A percentile compares a stretch with the other conserved stretches of the same genome.
Evolutionary conservation across 495 filamentous ascomycete species (phyloP).

Genomic region (Daldinia caldariorum): DNA sequence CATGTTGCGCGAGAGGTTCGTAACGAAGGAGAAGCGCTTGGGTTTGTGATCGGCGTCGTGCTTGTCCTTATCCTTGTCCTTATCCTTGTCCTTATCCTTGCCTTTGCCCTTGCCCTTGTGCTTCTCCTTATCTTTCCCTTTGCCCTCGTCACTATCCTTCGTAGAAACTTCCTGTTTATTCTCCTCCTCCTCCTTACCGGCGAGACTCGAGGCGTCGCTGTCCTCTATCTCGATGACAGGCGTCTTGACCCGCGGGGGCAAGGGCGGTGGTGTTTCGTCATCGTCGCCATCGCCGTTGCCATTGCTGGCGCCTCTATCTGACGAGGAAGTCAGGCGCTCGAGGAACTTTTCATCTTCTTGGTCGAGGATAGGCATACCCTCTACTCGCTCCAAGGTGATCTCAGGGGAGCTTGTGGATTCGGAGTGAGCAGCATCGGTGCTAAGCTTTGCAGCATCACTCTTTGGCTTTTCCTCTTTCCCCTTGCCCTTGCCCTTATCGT

Average conservation of each 20-base stretch:
- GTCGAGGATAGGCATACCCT: slow-evolving; percentile 51
- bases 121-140: slow-evolving; percentile 33
- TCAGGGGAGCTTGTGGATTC: slow-evolving; percentile 15
- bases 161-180: slow-evolving; percentile 6
- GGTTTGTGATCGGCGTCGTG: slow-evolving; percentile 42
- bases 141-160: background rate
- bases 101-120: slow-evolving; percentile 30
- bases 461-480: slow-evolving; percentile 32
- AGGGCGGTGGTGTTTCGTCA: slow-evolving; percentile 51
- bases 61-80: slow-evolving; percentile 22
- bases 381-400: slow-evolving; percentile 12
- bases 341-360: slow-evolving; percentile 57
- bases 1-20: slow-evolving; percentile 30
- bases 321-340: slow-evolving; percentile 52
- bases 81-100: slow-evolving; percentile 16
- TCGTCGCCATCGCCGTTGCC: slow-evolving; percentile 43
- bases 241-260: slow-evolving; percentile 56
- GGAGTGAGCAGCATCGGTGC: slow-evolving; percentile 10
- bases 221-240: slow-evolving; percentile 56
- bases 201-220: slow-evolving; percentile 50
- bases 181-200: slow-evolving; percentile 29
- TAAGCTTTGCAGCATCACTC: slow-evolving; percentile 7
- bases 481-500: slow-evolving; percentile 31
- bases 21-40: slow-evolving; percentile 55
- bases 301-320: slow-evolving; percentile 17